Conservation (phyloP, 768 basidiomycete genomes). For the Dioszegia hungarica region DNA sequence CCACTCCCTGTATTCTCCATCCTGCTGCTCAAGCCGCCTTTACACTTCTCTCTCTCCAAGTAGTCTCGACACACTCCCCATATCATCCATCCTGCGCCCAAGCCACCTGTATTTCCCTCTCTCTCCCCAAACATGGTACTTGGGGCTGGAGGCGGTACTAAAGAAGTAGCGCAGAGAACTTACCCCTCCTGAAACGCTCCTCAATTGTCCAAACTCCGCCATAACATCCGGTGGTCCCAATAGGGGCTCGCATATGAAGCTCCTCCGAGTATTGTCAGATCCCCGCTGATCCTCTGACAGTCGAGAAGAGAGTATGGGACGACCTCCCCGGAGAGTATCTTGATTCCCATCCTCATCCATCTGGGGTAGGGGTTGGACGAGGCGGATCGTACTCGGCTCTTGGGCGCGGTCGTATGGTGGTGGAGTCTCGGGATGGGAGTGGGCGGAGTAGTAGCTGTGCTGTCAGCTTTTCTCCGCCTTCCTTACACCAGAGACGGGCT, state of each 20-base stretch:
- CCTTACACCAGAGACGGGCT: too few species aligned
- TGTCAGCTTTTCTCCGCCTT: background rate
- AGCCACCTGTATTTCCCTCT: too few species aligned
- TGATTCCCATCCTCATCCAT: too few species aligned
- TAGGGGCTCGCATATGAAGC: background rate
- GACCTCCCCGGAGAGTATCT: background rate
- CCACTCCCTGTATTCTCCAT: too few species aligned
- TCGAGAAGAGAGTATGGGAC: background rate
- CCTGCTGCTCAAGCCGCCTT: too few species aligned
- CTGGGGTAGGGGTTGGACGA: background rate
- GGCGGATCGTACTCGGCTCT: background rate
- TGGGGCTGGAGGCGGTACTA: too few species aligned
- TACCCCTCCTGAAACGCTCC: conserved; percentile 5
- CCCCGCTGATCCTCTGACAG: background rate
- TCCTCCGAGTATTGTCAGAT: background rate
- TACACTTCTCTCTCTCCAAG: too few species aligned
- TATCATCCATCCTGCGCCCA: too few species aligned
- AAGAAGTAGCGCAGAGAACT: background rate
- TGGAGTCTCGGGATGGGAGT: background rate
- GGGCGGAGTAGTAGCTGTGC: conserved; percentile 4
- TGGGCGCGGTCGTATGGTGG: background rate
- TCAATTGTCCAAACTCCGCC: conserved; percentile 10
- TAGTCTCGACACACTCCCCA: too few species aligned
- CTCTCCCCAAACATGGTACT: too few species aligned
- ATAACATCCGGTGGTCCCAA: background rate